phyloP scores from a whole-genome alignment of 1,139 yeast genomes.

The Scheffersomyces parashehatae region DNA sequence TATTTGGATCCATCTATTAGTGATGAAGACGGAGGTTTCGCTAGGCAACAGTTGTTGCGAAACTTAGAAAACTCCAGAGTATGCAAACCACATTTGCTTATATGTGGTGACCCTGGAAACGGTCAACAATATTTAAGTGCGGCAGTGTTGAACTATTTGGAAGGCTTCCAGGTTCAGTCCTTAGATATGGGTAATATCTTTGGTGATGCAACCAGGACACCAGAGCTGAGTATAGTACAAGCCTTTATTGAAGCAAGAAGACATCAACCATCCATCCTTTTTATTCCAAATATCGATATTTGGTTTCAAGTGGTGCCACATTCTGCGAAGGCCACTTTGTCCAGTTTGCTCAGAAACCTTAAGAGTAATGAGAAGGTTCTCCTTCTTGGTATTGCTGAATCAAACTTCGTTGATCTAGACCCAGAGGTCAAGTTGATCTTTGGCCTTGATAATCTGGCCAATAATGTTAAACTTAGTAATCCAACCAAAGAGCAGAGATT shows the following conservation, averaged over 20 bases:
- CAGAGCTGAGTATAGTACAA: conserved; percentile 85
- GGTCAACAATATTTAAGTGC: conserved; percentile 89
- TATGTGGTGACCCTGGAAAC: conserved; percentile 75
- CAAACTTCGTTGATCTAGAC: conserved; percentile 30
- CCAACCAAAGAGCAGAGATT: conserved; percentile 46
- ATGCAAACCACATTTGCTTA: conserved; percentile 77
- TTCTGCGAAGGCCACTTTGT: conserved; percentile 70
- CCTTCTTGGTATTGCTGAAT: conserved; percentile 75
- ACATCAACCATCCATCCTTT: conserved; percentile 85
- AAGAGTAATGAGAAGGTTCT: conserved; percentile 73
- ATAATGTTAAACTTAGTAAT: conserved; percentile 45
- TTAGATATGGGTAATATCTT: conserved; percentile 78
- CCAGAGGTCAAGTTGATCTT: conserved; percentile 48
- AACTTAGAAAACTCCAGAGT: conserved; percentile 64
- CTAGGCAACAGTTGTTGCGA: conserved; percentile 61
- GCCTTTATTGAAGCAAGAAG: conserved; percentile 85
- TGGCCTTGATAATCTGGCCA: conserved; percentile 49
- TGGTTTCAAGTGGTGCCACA: conserved; percentile 73
- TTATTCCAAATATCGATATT: conserved; percentile 79
- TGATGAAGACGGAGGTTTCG: conserved; percentile 68
- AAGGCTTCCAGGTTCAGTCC: conserved; percentile 87
- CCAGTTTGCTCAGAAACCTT: conserved; percentile 67
- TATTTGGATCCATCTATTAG: conserved; percentile 59
- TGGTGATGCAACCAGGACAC: conserved; percentile 78
- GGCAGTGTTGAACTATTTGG: conserved; percentile 79